Base-by-base conservation (phyloP, 495 filamentous ascomycete species). In the Daldinia concentrica region DNA sequence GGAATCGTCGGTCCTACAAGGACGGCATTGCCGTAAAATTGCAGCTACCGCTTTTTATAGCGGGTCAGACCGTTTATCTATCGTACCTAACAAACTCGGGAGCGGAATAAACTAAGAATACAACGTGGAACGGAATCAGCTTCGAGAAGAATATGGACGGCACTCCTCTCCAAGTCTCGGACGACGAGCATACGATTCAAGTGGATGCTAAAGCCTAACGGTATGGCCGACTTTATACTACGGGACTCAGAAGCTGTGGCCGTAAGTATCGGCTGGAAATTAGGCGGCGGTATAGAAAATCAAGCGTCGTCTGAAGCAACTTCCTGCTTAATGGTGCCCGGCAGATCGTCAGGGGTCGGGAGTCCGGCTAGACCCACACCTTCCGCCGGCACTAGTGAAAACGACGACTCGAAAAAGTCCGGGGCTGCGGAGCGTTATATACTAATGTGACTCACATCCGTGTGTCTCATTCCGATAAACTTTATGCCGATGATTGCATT, bases 41-140 rank as follows among this genome's bases (percentile, higher is more conserved):
- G 41, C 54, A 72, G 32, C 58, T 82, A 0, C 71, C 69, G n/a
- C 15, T 64, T 4, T 26, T 41, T 11, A 36, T 65, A 26, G 54
- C 54, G 1, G 71, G 69, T 54, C 65, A 74, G 39, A 39, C 63
- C 3, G 57, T 81, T 1, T 76, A 74, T 55, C 68, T 82, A 15
- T 73, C 80, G 24, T 77, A 77, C 66, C 74, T 79, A 22, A 78
- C 76, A 3, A 74, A 63, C 54, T 32, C 62, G 22, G 79, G 79
- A 50, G 73, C 76, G 29, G 80, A 82, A 52, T 66, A 67, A 19
- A 56, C 58, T 1, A 14, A 19, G 45, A 70, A 69, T 60, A 79
- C 77, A 6, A 78, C 74, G 11, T 82, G 68, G 62, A 79, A 79
- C 60, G 80, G 81, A n/a, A 59, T 80, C 54, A 62, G 68, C 45